Conservation (phyloP, 169 alveolate species). For the Eimeria maxima region DNA sequence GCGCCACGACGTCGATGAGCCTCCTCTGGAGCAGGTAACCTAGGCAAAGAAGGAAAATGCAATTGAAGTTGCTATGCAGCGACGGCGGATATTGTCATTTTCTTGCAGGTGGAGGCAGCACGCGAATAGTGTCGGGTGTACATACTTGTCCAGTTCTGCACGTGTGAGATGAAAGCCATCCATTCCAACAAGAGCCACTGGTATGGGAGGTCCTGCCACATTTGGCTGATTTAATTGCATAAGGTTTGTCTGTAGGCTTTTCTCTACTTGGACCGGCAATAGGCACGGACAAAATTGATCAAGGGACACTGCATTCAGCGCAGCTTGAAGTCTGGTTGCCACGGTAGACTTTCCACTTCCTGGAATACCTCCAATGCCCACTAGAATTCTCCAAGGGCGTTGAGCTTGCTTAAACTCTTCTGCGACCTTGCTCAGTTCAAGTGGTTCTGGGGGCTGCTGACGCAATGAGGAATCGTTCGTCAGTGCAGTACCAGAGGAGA, state of each 20-base stretch:
- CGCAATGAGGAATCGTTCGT: background rate
- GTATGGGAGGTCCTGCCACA: background rate
- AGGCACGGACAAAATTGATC: slow-evolving; percentile 4
- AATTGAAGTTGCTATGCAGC: background rate
- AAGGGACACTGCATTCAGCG: background rate
- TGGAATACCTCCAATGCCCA: slow-evolving; percentile 57
- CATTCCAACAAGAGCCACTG: slow-evolving; percentile 14
- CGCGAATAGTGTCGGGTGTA: background rate
- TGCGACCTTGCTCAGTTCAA: background rate
- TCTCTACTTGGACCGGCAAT: background rate
- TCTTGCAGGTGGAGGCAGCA: background rate
- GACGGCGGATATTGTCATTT: background rate
- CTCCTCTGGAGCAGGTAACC: background rate
- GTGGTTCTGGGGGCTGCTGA: background rate
- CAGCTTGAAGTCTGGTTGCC: slow-evolving; percentile 20
- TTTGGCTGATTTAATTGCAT: background rate
- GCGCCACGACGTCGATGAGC: slow-evolving; percentile 20
- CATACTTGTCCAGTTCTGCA: slow-evolving; percentile 18
- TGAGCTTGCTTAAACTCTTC: background rate
- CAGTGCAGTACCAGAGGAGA: background rate
- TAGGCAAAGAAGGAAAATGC: background rate
- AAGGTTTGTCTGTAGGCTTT: background rate
- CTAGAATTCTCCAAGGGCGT: slow-evolving; percentile 13
- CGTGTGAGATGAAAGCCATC: slow-evolving; percentile 5
- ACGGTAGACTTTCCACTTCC: slow-evolving; percentile 41